Percentiles rank a stretch among this genome's conserved stretches.
phyloP scores from a whole-genome alignment of 306 rosid genomes.

The Vigna nakashimae region DNA sequence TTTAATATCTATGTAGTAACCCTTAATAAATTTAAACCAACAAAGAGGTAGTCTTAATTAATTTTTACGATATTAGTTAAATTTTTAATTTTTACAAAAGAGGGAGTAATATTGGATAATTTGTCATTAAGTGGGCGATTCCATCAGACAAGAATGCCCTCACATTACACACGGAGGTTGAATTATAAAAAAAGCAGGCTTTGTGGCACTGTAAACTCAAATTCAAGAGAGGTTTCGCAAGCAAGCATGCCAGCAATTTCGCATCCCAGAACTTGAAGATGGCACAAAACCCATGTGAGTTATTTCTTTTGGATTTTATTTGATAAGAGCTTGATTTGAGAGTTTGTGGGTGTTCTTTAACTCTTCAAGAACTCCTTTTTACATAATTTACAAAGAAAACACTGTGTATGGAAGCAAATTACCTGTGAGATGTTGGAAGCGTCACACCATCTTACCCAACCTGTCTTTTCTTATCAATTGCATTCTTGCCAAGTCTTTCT shows the following conservation, averaged over 20 bases:
- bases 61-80: too few species aligned
- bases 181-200: background rate
- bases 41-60: too few species aligned
- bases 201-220: background rate
- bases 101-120: too few species aligned
- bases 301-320: background rate
- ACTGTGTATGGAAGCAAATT: background rate
- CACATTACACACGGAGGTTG: background rate
- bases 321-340: background rate
- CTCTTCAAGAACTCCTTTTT: background rate
- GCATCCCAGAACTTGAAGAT: constrained; percentile 4
- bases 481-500: background rate
- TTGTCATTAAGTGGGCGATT: background rate
- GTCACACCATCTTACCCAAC: background rate
- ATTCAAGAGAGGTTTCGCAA: background rate
- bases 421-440: background rate
- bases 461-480: background rate
- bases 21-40: too few species aligned
- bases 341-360: background rate
- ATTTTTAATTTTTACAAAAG: too few species aligned
- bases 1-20: too few species aligned
- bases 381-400: background rate
- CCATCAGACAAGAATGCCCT: background rate
- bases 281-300: constrained; percentile 17
- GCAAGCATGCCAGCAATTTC: background rate